Base-by-base conservation (phyloP, 2,329 filamentous ascomycete species). In the Exophiala xenobiotica region DNA sequence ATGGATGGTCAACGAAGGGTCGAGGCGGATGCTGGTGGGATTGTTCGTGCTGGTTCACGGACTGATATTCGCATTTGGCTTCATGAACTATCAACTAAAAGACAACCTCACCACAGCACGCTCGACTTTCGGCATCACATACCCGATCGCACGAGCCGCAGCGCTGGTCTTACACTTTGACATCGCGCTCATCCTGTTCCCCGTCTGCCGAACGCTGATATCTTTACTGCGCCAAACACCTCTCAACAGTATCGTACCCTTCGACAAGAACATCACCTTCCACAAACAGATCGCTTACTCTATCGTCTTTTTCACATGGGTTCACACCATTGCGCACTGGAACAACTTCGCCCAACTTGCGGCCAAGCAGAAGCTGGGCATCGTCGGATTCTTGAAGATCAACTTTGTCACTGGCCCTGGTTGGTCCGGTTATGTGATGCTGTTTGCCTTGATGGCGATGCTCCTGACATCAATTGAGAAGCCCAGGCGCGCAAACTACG, bases 1-100 rank as follows among this genome's bases (percentile, higher is more conserved):
- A 60, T 93, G 88, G 88, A 91, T 93, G 88, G 86, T 92, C 56
- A 92, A 92, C 67, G 88, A 92, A 67, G 88, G 88, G 54, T 90
- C 90, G 68, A 79, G 87, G 67, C 78, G 87, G 81, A 78, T 92
- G 82, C 89, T 90, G 64, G 87, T 92, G 53, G 83, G 85, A 61
- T 75, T 88, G 45, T 93, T 92, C 70, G 78, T 87, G 63, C 66
- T 86, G 38, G 71, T 88, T 27, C 88, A 93, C 70, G 76, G 79
- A 56, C 81, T 91, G 73, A 82, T 93, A 33, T 93, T 92, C 65
- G 78, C 80, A 9, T 90, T 93, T 62, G 87, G 85, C 43, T 88
- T 88, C 68, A 80, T 91, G 68, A 86, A 92, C 68, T 93, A 89
- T 65, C 78, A 83, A 23, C 71, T 90, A 60, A 92, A 92, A 64